Percentiles rank a stretch among this genome's conserved stretches.
phyloP scores from a whole-genome alignment of 768 basidiomycete species.

The Psilocybe subaeruginosa region DNA sequence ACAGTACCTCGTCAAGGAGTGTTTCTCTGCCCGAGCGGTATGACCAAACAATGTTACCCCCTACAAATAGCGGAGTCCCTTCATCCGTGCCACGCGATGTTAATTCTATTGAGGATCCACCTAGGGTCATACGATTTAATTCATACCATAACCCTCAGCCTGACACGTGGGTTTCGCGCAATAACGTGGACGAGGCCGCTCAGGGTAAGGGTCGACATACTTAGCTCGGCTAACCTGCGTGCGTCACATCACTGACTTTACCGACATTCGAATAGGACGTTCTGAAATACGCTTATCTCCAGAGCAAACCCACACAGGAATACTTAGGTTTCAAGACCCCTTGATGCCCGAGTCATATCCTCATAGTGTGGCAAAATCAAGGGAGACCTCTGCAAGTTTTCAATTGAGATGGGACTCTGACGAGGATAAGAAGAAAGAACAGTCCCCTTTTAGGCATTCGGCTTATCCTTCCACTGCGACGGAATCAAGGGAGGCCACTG shows the following conservation, averaged over 20 bases:
- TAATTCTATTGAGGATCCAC: background rate
- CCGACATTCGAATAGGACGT: background rate
- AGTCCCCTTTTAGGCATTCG: background rate
- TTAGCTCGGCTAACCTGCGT: background rate
- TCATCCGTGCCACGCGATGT: constrained; percentile 6
- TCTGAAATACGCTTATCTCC: constrained; percentile 3
- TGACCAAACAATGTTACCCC: background rate
- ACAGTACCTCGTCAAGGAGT: background rate
- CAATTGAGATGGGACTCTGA: background rate
- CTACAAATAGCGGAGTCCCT: background rate
- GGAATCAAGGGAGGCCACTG: background rate
- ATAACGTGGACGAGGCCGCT: background rate
- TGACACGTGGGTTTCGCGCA: constrained; percentile 2
- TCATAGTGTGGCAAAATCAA: constrained; percentile 6
- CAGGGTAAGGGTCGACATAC: background rate
- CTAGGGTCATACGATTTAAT: constrained; percentile 8
- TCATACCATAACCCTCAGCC: constrained; percentile 9
- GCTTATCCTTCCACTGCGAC: background rate
- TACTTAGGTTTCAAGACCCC: constrained; percentile 17
- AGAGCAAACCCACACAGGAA: constrained; percentile 6
- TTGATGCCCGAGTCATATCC: constrained; percentile 17
- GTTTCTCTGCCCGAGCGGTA: background rate
- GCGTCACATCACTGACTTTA: background rate
- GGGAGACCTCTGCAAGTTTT: constrained; percentile 1
- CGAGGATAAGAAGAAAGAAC: background rate